Conservation (phyloP, 2,329 filamentous ascomycete species). For the Diaporthe longicolla region DNA sequence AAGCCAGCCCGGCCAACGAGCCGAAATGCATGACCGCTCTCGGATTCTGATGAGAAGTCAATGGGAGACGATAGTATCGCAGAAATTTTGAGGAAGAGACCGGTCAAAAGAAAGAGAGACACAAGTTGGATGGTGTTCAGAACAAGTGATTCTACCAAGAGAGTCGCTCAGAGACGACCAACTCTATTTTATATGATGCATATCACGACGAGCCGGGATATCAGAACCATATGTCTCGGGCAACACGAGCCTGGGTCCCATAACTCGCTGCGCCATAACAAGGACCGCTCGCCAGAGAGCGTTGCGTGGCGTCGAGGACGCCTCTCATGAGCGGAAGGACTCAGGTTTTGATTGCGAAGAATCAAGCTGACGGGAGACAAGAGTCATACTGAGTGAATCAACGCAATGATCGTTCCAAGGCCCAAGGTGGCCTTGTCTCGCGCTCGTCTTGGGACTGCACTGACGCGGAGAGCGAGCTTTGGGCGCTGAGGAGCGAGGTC, state of each 20-base stretch:
- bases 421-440: conserved; percentile 24
- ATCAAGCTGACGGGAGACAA: conserved; percentile 39
- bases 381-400: conserved; percentile 40
- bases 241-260: conserved; percentile 33
- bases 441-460: background rate
- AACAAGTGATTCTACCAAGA: conserved; percentile 18
- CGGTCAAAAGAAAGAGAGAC: conserved; percentile 39
- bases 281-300: conserved; percentile 7
- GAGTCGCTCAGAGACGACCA: conserved; percentile 31
- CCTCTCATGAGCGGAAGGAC: conserved; percentile 27
- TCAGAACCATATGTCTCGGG: conserved; percentile 34
- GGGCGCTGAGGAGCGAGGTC: background rate
- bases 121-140: conserved; percentile 37
- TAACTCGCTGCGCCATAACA: background rate
- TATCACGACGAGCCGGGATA: conserved; percentile 3
- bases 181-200: conserved; percentile 40
- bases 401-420: conserved; percentile 18
- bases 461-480: background rate
- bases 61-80: conserved; percentile 2
- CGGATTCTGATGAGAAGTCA: background rate
- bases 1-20: conserved; percentile 39
- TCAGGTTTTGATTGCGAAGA: conserved; percentile 40
- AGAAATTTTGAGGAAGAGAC: conserved; percentile 17
- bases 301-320: conserved; percentile 29
- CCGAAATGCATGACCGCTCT: conserved; percentile 35